These are phyloP conservation scores for Penicillium fuscoglaucum DNA, from an alignment of 2,329 filamentous ascomycete genomes.

Conservation along the genomic window DNA sequence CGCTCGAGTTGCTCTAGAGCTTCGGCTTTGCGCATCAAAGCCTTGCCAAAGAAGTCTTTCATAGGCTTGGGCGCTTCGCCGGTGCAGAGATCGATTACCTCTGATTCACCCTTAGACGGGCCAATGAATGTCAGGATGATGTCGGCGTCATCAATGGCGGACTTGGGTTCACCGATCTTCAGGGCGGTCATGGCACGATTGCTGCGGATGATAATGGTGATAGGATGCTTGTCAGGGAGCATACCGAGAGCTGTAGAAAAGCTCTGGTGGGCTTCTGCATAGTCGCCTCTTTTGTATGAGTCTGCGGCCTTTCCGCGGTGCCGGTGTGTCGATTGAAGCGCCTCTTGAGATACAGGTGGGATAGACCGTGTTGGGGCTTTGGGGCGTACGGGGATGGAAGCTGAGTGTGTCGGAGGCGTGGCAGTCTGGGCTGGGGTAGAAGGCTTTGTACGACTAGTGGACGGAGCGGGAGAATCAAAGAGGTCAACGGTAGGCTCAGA, in stretches of 20 bases:
- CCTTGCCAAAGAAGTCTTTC: constrained; percentile 91
- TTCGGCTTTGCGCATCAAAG: constrained; percentile 90
- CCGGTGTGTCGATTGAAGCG: constrained; percentile 72
- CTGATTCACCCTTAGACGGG: constrained; percentile 71
- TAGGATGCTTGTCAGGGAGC: constrained; percentile 75
- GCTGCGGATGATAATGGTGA: constrained; percentile 83
- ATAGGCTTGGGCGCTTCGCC: constrained; percentile 75
- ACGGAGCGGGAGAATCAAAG: constrained; percentile 52
- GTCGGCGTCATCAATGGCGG: constrained; percentile 82
- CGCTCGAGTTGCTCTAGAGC: constrained; percentile 93
- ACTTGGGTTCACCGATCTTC: constrained; percentile 89
- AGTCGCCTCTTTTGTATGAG: constrained; percentile 94
- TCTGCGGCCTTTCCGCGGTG: constrained; percentile 78
- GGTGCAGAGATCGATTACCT: constrained; percentile 69
- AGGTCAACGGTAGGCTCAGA: constrained; percentile 60
- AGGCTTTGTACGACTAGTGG: constrained; percentile 34
- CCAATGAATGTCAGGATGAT: constrained; percentile 78
- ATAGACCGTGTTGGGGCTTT: constrained; percentile 52
- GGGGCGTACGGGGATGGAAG: constrained; percentile 48
- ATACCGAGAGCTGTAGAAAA: constrained; percentile 76
- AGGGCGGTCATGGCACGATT: constrained; percentile 88
- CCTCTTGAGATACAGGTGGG: constrained; percentile 67
- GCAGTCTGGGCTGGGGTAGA: constrained; percentile 40
- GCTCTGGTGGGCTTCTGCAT: constrained; percentile 76
- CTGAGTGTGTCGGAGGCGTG: constrained; percentile 45